Conservation (phyloP, 768 basidiomycete genomes). For the Dioszegia aurantiaca region DNA sequence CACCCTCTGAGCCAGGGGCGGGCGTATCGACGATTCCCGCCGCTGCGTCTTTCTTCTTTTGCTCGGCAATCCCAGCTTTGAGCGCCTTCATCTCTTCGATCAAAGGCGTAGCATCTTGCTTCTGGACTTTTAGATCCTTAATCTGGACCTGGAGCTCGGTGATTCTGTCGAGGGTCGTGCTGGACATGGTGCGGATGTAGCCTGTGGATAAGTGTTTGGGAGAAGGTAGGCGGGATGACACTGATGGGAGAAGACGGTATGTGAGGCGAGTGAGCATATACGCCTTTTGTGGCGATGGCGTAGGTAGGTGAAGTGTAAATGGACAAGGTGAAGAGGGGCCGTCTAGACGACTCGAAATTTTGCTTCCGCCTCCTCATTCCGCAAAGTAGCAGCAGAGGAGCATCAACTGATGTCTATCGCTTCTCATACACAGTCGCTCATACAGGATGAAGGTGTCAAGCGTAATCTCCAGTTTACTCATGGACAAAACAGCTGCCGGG, state of each 20-base stretch:
- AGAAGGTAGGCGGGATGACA: not conserved
- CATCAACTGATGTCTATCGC: not conserved
- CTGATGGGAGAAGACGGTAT: too few species aligned
- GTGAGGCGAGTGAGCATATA: too few species aligned
- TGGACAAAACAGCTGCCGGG: too few species aligned
- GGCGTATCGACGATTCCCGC: conserved; percentile 57
- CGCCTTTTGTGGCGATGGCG: too few species aligned
- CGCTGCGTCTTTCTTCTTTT: conserved; percentile 53
- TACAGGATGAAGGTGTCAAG: too few species aligned
- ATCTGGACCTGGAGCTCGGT: conserved; percentile 39
- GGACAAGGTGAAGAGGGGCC: not conserved
- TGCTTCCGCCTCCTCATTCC: not conserved
- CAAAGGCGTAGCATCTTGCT: conserved; percentile 39
- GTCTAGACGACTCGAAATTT: conserved; percentile 3
- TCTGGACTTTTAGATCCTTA: conserved; percentile 43
- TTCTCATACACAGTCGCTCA: too few species aligned
- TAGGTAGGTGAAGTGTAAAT: too few species aligned
- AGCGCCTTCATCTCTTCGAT: conserved; percentile 47
- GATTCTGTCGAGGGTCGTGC: conserved; percentile 32
- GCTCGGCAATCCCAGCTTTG: conserved; percentile 53
- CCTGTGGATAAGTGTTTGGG: not conserved
- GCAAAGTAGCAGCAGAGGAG: not conserved
- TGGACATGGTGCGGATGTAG: conserved; percentile 9
- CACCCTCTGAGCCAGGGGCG: conserved; percentile 22
- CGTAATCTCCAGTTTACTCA: too few species aligned